Base-by-base conservation (phyloP, 2,329 filamentous ascomycete genomes). In the Penicillium nordicum region DNA sequence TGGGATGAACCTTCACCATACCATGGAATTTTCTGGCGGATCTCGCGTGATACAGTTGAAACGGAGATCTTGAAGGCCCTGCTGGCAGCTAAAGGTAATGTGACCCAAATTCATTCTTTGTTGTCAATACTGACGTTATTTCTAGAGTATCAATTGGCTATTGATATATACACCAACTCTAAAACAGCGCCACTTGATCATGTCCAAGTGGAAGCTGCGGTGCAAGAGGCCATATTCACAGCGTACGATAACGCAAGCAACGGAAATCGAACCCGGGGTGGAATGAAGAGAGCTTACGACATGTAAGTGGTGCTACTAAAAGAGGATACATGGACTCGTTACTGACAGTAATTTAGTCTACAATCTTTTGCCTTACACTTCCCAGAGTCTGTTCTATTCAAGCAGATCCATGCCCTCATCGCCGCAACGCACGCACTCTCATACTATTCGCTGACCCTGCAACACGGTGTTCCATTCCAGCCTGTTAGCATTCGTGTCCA, bases 171-270 rank as follows among this genome's bases (percentile, higher is more conserved):
- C 55, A 67, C 66, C 8, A 55, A 61, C n/a, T 57, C 66, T 21
- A 57, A 55, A 2, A 61, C 70, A 9, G 61, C 68, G 8, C 72
- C 76, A 16, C 68, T 84, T 11, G 68, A 72, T n/a, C 58, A 65
- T 8, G 63, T 71, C 0, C 78, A 79, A 29, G 76, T 84, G 7
- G 82, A 87, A 70, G 67, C 74, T 25, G 76, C 80, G 14, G 75
- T 86, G 16, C 70, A 82, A 14, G 76, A 75, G 9, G 76, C 80
- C 37, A 80, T 82, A 18, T 79, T 84, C 70, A 71, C 80, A 25
- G 75, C 79, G 21, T 88, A 87, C 66, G 85, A 88, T 66, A 85
- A 84, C 60, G 84, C 85, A 21, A 87, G 80, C 67, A 88, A 87
- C 63, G 85, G 85, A 30, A 88, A 87, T 64, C 78, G 79, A 60